A percentile compares a stretch with the other conserved stretches of the same genome.
Evolutionary conservation across 2,329 filamentous ascomycete species (phyloP).

Genomic region (Elsinoe ampelina): DNA sequence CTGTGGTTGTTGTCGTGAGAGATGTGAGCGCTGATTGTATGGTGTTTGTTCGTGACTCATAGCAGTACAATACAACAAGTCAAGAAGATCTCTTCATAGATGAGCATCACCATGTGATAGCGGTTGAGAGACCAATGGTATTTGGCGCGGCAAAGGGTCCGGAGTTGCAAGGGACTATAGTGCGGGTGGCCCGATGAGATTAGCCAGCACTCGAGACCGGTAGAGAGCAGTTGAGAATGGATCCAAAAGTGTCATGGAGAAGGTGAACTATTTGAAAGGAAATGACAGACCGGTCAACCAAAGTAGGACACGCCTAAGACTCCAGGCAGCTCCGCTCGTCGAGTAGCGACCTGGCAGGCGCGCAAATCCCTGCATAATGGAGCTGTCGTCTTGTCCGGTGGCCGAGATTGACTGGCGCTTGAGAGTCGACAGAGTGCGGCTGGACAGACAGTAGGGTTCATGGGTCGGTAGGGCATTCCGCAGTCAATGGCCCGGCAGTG

Average conservation of each 20-base stretch:
- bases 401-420: constrained; percentile 13
- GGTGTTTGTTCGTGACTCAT: neutral
- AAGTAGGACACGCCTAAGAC: neutral
- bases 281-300: neutral
- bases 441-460: neutral
- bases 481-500: neutral
- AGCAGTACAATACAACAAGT: neutral
- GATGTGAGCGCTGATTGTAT: neutral
- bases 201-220: neutral
- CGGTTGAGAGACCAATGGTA: neutral
- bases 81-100: neutral
- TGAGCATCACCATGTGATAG: neutral
- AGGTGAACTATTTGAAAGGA: neutral
- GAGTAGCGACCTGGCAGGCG: constrained; percentile 11
- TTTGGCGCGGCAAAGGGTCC: neutral
- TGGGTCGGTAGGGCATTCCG: constrained; percentile 7
- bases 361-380: constrained; percentile 11
- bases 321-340: constrained; percentile 11
- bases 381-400: constrained; percentile 8
- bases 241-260: neutral
- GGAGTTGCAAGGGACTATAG: neutral
- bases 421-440: constrained; percentile 5
- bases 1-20: neutral
- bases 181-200: constrained; percentile 4
- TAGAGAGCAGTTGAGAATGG: neutral